These are phyloP conservation scores for Solanum bulbocastanum DNA, from an alignment of 257 asterid species.

Conservation along the genomic window DNA sequence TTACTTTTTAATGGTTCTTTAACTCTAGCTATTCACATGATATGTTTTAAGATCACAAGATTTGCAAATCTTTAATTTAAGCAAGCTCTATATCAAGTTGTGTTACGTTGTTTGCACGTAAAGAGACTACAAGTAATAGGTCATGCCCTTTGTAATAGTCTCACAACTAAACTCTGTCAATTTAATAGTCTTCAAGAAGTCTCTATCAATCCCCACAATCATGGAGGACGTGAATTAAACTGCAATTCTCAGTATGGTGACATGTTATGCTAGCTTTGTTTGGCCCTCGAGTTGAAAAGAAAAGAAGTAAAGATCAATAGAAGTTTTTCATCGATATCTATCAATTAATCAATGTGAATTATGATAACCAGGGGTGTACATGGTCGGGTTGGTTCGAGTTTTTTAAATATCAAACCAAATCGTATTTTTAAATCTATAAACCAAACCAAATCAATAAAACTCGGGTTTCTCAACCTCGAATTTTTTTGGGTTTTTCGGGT, in stretches of 20 bases:
- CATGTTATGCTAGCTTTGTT: neutral
- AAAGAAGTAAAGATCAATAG: neutral
- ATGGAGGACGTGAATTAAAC: neutral
- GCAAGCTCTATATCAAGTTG: neutral
- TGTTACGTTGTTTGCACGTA: neutral
- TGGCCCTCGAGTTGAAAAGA: neutral
- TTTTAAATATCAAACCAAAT: no score
- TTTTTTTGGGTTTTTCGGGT: no score
- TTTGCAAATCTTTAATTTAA: no score
- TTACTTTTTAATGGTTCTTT: neutral
- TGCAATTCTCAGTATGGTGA: neutral
- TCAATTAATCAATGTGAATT: no score
- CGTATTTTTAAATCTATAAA: no score
- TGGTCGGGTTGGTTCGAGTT: no score
- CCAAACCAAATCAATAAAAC: no score
- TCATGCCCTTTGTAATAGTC: neutral
- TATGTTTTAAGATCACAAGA: rapidly evolving
- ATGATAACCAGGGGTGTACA: no score
- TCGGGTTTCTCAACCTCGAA: no score
- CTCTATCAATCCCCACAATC: neutral
- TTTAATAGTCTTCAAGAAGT: neutral
- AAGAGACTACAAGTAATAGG: neutral
- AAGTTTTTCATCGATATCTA: neutral
- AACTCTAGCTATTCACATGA: rapidly evolving
- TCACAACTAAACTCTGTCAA: neutral